These are phyloP conservation scores for Fusarium nurragi DNA, from an alignment of 2,329 filamentous ascomycete genomes.

Conservation along the genomic window DNA sequence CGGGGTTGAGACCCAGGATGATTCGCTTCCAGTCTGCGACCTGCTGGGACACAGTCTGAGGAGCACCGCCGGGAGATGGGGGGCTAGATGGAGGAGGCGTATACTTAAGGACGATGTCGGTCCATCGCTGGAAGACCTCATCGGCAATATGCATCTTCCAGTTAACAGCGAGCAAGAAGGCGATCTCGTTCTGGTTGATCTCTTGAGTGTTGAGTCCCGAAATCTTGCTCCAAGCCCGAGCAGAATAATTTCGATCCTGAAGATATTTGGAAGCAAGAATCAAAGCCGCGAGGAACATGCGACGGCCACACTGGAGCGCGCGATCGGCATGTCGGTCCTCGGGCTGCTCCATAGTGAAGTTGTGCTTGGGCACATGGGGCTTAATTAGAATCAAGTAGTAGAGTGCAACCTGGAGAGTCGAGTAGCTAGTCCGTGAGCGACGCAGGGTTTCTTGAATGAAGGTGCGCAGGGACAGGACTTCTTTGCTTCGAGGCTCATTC, in stretches of 20 bases:
- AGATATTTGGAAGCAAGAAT: constrained; percentile 98
- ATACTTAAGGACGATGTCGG: constrained; percentile 87
- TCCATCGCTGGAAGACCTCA: constrained; percentile 89
- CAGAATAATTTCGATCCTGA: constrained; percentile 97
- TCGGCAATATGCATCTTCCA: constrained; percentile 97
- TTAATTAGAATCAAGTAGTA: constrained; percentile 97
- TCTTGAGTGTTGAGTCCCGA: constrained; percentile 92
- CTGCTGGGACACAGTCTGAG: constrained; percentile 57
- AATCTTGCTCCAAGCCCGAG: constrained; percentile 98
- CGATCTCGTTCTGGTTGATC: constrained; percentile 96
- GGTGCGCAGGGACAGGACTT: constrained; percentile 87
- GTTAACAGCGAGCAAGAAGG: constrained; percentile 87
- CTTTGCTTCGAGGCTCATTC: constrained; percentile 75
- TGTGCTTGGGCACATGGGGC: constrained; percentile 81
- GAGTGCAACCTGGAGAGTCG: constrained; percentile 93
- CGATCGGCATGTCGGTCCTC: constrained; percentile 76
- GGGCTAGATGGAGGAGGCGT: constrained; percentile 73
- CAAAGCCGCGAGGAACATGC: constrained; percentile 95
- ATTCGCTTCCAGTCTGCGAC: constrained; percentile 67
- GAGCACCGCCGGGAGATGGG: constrained; percentile 60
- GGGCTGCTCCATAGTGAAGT: constrained; percentile 87
- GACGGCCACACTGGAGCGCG: constrained; percentile 91
- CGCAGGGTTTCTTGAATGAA: constrained; percentile 98
- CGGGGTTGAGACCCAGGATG: constrained; percentile 65
- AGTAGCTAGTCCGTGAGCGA: constrained; percentile 95